These are phyloP conservation scores for Fusarium sulawesiense DNA, from an alignment of 2,329 filamentous ascomycete species.

Conservation along the genomic window DNA sequence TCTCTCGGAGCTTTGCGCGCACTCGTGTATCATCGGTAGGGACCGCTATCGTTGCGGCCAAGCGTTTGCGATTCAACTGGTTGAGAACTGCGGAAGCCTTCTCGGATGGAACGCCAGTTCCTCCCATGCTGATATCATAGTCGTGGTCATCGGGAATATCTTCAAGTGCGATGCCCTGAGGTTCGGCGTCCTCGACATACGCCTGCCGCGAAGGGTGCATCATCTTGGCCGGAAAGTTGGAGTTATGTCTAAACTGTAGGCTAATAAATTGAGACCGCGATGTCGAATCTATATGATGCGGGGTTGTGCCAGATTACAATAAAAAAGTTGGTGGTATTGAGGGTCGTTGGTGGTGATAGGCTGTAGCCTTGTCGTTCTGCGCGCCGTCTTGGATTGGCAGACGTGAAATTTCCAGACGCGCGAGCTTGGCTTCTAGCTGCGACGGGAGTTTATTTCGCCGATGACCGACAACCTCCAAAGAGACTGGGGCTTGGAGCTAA, in stretches of 20 bases:
- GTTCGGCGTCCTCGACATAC: slow-evolving; percentile 87
- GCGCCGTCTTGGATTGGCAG: slow-evolving; percentile 34
- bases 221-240: slow-evolving; percentile 54
- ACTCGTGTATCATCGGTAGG: slow-evolving; percentile 94
- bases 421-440: slow-evolving; percentile 15
- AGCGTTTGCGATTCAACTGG: slow-evolving; percentile 91
- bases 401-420: slow-evolving; percentile 41
- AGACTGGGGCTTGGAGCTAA: neutral
- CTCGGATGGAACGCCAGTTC: slow-evolving; percentile 77
- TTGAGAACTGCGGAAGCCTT: slow-evolving; percentile 86
- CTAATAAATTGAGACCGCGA: neutral
- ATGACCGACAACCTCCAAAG: slow-evolving; percentile 7
- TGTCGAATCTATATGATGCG: neutral
- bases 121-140: slow-evolving; percentile 78
- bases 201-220: slow-evolving; percentile 93
- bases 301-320: neutral
- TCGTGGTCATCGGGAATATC: slow-evolving; percentile 77
- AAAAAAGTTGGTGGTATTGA: neutral
- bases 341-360: slow-evolving; percentile 4
- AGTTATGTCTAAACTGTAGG: neutral
- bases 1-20: slow-evolving; percentile 80
- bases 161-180: slow-evolving; percentile 62
- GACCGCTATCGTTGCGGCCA: slow-evolving; percentile 88
- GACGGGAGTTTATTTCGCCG: slow-evolving; percentile 47
- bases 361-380: slow-evolving; percentile 25